Percentiles rank a stretch among this genome's conserved stretches.
Conservation (phyloP, 352 stramenopile species). For the Stramenopiles sp. region DNA sequence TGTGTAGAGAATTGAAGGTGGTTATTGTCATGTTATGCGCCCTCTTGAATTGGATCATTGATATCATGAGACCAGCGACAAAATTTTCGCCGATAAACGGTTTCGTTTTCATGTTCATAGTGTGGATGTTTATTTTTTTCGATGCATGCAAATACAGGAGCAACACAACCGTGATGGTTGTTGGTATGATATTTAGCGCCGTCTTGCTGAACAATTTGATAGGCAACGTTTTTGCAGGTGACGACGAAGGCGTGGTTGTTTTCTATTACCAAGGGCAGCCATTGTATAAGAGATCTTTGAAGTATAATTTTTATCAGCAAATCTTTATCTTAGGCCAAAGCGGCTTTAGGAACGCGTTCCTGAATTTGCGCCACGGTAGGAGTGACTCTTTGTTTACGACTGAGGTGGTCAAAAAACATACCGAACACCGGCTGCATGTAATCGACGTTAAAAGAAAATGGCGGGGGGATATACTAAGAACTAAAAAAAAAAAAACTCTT, state of each 20-base stretch:
- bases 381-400: too few species aligned
- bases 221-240: neutral
- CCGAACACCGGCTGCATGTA: too few species aligned
- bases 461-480: too few species aligned
- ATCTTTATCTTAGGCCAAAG: too few species aligned
- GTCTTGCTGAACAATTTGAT: neutral
- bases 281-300: too few species aligned
- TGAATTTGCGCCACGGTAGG: too few species aligned
- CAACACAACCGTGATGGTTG: neutral
- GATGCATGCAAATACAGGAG: neutral
- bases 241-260: neutral
- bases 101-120: neutral
- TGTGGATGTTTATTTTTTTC: neutral
- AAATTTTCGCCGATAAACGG: neutral
- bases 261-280: too few species aligned
- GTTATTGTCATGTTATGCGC: neutral
- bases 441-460: too few species aligned
- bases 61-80: neutral
- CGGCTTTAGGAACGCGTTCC: too few species aligned
- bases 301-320: too few species aligned
- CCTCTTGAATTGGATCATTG: constrained; percentile 9
- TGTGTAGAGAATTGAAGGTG: neutral
- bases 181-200: neutral
- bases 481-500: too few species aligned
- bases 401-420: too few species aligned